These are phyloP conservation scores for Nymphaea colorata DNA, from an alignment of 164 flowering plant genomes.

Conservation along the genomic window DNA sequence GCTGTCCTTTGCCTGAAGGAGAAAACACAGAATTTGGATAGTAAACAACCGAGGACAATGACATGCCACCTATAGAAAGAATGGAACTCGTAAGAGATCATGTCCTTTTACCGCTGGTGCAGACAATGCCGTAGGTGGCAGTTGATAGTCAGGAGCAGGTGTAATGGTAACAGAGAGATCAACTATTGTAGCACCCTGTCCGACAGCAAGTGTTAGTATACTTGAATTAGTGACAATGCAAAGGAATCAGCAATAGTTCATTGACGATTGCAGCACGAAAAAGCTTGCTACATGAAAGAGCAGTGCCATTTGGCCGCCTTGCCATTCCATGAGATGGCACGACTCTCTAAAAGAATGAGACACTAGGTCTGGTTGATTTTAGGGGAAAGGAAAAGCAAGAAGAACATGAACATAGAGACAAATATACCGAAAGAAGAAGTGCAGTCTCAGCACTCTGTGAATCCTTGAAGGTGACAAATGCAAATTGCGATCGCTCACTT, in stretches of 20 bases:
- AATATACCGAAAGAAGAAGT: constrained; percentile 12
- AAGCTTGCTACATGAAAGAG: too few relatives aligned
- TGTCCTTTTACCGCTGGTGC: constrained; percentile 23
- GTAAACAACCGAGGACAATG: not conserved
- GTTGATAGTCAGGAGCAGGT: constrained; percentile 43
- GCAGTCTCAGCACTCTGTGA: constrained; percentile 80
- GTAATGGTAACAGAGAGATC: constrained; percentile 41
- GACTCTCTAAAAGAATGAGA: not conserved
- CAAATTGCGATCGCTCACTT: constrained; percentile 14
- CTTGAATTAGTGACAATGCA: not conserved
- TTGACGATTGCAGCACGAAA: not conserved
- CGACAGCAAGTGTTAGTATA: not conserved
- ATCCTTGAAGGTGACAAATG: constrained; percentile 68
- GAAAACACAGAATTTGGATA: not conserved
- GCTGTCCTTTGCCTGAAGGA: constrained; percentile 22
- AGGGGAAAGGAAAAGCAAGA: not conserved
- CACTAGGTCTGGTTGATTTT: not conserved
- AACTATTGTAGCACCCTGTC: constrained; percentile 64
- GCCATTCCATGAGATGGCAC: not conserved
- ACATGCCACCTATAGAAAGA: not conserved
- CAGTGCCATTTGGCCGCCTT: not conserved
- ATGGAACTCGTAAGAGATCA: not conserved
- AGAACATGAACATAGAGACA: not conserved
- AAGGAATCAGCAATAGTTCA: not conserved
- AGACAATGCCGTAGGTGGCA: constrained; percentile 47